Conservation (phyloP, 2,329 filamentous ascomycete species). For the Thelonectria olida region DNA sequence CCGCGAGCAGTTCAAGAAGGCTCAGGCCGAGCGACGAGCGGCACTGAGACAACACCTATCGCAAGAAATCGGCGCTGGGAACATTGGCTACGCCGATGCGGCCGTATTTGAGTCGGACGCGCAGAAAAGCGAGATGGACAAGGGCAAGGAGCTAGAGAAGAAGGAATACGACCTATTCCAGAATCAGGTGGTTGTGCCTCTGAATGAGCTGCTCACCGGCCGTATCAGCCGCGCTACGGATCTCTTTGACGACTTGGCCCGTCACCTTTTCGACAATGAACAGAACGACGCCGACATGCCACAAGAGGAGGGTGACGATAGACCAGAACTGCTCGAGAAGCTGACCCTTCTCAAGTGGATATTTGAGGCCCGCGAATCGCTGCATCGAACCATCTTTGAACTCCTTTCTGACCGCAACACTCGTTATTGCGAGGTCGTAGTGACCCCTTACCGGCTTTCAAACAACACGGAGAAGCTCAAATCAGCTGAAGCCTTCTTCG, state of each 20-base stretch:
- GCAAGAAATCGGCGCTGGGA: conserved; percentile 78
- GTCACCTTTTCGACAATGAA: conserved; percentile 74
- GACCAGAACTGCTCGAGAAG: conserved; percentile 93
- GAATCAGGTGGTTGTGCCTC: conserved; percentile 80
- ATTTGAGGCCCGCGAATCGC: conserved; percentile 89
- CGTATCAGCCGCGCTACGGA: conserved; percentile 78
- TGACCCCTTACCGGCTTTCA: conserved; percentile 80
- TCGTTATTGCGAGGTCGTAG: conserved; percentile 84
- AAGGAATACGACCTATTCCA: conserved; percentile 88
- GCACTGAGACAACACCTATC: conserved; percentile 80
- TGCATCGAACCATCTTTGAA: conserved; percentile 87
- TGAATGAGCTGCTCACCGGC: conserved; percentile 81
- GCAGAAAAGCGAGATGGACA: conserved; percentile 73
- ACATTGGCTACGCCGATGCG: conserved; percentile 84
- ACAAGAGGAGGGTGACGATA: conserved; percentile 94
- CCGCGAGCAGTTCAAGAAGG: conserved; percentile 62
- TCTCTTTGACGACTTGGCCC: conserved; percentile 80
- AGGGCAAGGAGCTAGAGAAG: conserved; percentile 78
- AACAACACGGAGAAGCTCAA: conserved; percentile 82
- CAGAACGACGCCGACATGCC: conserved; percentile 78
- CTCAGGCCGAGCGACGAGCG: conserved; percentile 63
- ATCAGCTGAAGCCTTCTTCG: conserved; percentile 84
- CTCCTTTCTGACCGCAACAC: conserved; percentile 86
- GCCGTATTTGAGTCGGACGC: conserved; percentile 83
- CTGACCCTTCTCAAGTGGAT: conserved; percentile 96